A percentile compares a stretch with the other conserved stretches of the same genome.
Conservation (phyloP, 441 rosid genomes). For the Arabidopsis hybrid region DNA sequence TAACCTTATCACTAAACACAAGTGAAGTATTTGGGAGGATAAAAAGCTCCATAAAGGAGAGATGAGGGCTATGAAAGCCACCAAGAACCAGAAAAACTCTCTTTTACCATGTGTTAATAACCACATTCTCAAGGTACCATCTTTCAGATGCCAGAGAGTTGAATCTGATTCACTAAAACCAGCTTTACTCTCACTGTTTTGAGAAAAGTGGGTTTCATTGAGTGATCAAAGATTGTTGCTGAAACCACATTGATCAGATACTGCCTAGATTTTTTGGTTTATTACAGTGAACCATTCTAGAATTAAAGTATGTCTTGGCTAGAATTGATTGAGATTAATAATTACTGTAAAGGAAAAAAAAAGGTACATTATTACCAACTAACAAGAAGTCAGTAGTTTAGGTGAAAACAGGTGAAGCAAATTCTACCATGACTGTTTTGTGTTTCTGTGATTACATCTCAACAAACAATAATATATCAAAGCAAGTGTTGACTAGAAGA, state of each 20-base stretch:
- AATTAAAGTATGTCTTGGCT: neutral
- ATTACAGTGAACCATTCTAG: neutral
- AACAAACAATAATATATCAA: constrained; percentile 5
- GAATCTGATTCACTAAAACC: constrained; percentile 44
- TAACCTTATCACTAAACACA: no score
- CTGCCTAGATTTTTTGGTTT: neutral
- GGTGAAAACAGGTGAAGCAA: constrained; percentile 28
- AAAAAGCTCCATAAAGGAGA: no score
- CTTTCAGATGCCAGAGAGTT: constrained; percentile 4
- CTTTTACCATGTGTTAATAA: constrained; percentile 33
- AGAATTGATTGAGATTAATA: neutral
- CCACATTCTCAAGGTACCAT: constrained; percentile 47
- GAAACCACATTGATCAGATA: constrained; percentile 23
- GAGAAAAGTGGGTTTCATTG: neutral
- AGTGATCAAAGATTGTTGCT: neutral
- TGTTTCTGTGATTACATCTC: constrained; percentile 16
- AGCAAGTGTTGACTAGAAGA: constrained; percentile 13
- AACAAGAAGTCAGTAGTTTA: constrained; percentile 26
- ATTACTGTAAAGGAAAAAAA: neutral
- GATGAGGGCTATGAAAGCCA: no score
- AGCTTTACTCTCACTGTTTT: constrained; percentile 29
- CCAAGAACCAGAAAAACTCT: no score
- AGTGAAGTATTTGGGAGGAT: no score
- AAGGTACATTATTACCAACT: constrained; percentile 10
- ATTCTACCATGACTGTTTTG: neutral